Evolutionary conservation across 78 protist species (phyloP).

Genomic region (Dictyostelium citrinum): DNA sequence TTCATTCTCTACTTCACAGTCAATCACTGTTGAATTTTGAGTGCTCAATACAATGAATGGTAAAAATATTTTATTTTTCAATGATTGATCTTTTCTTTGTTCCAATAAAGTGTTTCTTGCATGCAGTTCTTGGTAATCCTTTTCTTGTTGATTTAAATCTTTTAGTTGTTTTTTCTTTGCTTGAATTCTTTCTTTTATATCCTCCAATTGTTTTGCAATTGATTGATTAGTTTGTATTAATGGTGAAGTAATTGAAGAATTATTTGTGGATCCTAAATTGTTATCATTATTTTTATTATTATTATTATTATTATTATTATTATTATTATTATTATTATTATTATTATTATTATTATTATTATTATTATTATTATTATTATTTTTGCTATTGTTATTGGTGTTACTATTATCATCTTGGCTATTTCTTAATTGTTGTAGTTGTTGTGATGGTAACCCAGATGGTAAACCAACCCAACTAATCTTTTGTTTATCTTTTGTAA

Average conservation of each 20-base stretch:
- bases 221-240: not conserved
- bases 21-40: conserved; percentile 77
- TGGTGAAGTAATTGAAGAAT: not conserved
- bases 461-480: conserved; percentile 93
- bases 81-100: not conserved
- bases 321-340: conserved; percentile 2
- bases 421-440: not conserved
- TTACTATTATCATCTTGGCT: not conserved
- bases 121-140: conserved; percentile 4
- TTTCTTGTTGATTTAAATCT: conserved; percentile 39
- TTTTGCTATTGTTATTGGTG: not conserved
- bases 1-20: conserved; percentile 91
- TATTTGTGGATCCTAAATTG: not conserved
- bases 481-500: conserved; percentile 86
- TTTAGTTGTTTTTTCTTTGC: conserved; percentile 15
- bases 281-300: not conserved
- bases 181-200: conserved; percentile 13
- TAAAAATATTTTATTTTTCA: conserved; percentile 44
- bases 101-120: conserved; percentile 1
- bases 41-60: conserved; percentile 92
- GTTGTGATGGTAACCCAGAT: conserved; percentile 12
- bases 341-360: conserved; percentile 8
- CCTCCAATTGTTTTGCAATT: conserved; percentile 31
- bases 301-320: not conserved
- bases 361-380: not conserved